Base-by-base conservation (phyloP, 2,329 filamentous ascomycete genomes). In the Alternaria alternata region DNA sequence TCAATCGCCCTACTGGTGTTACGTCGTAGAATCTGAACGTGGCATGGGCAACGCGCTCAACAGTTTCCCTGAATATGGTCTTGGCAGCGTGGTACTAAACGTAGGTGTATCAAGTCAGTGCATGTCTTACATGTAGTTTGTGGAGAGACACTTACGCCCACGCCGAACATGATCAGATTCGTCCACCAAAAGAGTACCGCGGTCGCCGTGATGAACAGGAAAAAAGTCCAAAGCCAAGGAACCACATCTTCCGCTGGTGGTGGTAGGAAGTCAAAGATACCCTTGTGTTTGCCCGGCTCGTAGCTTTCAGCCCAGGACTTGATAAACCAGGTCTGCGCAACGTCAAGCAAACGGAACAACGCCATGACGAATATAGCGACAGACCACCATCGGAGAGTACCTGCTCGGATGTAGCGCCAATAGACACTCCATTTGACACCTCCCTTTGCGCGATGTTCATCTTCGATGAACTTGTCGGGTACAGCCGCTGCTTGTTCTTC, bases 11-110 rank as follows among this genome's bases (percentile, higher is more conserved):
- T 0, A 96, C 89, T 0, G 94, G 94, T 0, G 94, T 97, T 4
- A 92, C 88, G 74, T 97, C 94, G 80, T 96, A 95, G 77, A 94
- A 97, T 1, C 93, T 88, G 79, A 97, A 96, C 0, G 90, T 94
- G 0, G 93, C 91, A 69, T 88, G 87, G 73, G 90, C 90, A 51
- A 97, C 91, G 52, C 86, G 87, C 2, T 85, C 81, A 79, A 97
- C 87, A 20, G 92, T 91, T 39, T 87, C 84, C 62, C 82, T 83
- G 78, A 97, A 97, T 51, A 97, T 86, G 7, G 83, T 81, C 68
- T 90, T 91, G 0, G 91, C 92, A 0, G 93, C 92, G 32, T 86
- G 86, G 74, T 95, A 38, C 36, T 39, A 20, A 9, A 39, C n/a
- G n/a, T 5, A 20, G n/a, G n/a, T 20, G n/a, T 39, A 39, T 8